A percentile compares a stretch with the other conserved stretches of the same genome.
These are phyloP conservation scores for Yamadazyma scolyti DNA, from an alignment of 805 yeast genomes.

Conservation along the genomic window DNA sequence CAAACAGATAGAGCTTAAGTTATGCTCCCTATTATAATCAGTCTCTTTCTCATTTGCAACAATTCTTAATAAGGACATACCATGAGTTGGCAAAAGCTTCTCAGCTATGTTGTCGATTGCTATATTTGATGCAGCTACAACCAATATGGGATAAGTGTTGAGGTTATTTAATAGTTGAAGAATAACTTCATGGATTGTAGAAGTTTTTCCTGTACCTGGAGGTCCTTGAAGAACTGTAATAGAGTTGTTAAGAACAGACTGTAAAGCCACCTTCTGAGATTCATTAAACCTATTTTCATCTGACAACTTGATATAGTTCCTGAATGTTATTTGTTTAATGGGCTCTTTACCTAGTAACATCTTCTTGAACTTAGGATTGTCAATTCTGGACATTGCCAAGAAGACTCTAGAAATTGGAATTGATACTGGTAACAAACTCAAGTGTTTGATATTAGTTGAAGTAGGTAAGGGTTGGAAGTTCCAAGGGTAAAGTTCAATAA, in stretches of 20 bases:
- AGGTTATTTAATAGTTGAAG: constrained; percentile 53
- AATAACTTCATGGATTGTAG: constrained; percentile 42
- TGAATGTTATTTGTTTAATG: constrained; percentile 53
- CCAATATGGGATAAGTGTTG: constrained; percentile 59
- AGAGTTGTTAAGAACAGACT: constrained; percentile 48
- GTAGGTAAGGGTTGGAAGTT: constrained; percentile 49
- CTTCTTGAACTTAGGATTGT: constrained; percentile 48
- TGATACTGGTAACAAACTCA: constrained; percentile 55
- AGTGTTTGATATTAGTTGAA: constrained; percentile 32
- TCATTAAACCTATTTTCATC: constrained; percentile 46
- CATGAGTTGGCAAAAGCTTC: constrained; percentile 50
- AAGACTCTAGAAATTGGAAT: constrained; percentile 61
- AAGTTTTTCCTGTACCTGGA: constrained; percentile 66
- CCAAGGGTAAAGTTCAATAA: constrained; percentile 57
- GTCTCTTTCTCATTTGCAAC: constrained; percentile 57
- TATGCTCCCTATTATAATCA: constrained; percentile 57
- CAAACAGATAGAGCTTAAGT: constrained; percentile 55
- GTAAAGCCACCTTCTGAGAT: constrained; percentile 56
- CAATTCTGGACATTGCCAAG: constrained; percentile 60
- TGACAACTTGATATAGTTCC: constrained; percentile 49
- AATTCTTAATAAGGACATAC: constrained; percentile 52
- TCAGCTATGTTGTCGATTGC: constrained; percentile 78
- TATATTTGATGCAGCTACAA: constrained; percentile 72
- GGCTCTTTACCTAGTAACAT: constrained; percentile 55
- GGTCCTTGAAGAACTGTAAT: constrained; percentile 48